A percentile compares a stretch with the other conserved stretches of the same genome.
phyloP scores from a whole-genome alignment of 2,329 filamentous ascomycete species.

The Cryphonectria japonica region DNA sequence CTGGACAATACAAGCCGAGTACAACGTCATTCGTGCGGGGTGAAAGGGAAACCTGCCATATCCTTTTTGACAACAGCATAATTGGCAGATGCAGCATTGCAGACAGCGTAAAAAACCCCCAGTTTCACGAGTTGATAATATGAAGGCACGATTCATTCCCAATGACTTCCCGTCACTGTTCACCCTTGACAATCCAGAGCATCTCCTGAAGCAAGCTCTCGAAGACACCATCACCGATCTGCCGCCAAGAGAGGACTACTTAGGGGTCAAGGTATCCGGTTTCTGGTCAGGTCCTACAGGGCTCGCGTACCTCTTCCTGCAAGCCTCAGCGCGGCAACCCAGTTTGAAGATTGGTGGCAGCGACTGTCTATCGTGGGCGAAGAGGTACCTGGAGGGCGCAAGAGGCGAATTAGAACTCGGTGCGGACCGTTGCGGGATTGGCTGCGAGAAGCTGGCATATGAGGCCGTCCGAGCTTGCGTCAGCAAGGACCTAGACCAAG shows the following conservation, averaged over 20 bases:
- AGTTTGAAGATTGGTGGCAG: constrained; percentile 48
- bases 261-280: constrained; percentile 45
- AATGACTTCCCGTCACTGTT: constrained; percentile 40
- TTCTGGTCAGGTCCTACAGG: constrained; percentile 59
- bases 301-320: constrained; percentile 59
- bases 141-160: constrained; percentile 37
- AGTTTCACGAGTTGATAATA: background rate
- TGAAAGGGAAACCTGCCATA: background rate
- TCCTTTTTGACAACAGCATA: background rate
- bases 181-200: constrained; percentile 35
- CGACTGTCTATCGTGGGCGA: constrained; percentile 49
- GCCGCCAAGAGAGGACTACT: constrained; percentile 43
- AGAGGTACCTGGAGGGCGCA: constrained; percentile 49
- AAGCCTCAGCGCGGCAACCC: constrained; percentile 49
- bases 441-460: constrained; percentile 53
- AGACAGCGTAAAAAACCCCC: background rate
- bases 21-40: background rate
- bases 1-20: background rate
- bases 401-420: constrained; percentile 42
- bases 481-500: constrained; percentile 42
- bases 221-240: constrained; percentile 42
- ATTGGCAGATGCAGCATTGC: background rate
- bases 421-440: constrained; percentile 52
- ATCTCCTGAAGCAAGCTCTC: constrained; percentile 41
- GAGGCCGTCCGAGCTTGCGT: constrained; percentile 51